Conservation (phyloP, 139 green algal species). For the Eudorina sp. region DNA sequence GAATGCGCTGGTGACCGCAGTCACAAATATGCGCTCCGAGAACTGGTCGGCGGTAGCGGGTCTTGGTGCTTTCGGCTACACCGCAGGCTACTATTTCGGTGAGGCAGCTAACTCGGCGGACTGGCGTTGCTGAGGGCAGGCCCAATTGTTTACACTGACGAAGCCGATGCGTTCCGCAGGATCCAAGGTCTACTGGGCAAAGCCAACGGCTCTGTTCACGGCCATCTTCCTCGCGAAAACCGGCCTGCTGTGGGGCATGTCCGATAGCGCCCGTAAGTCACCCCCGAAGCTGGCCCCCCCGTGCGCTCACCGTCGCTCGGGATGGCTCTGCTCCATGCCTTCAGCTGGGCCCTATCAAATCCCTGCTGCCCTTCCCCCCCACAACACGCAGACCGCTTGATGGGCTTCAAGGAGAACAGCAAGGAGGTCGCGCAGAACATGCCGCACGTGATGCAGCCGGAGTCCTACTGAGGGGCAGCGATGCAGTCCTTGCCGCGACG, state of each 20-base stretch:
- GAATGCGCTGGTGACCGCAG: too few species aligned
- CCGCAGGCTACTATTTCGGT: constrained; percentile 58
- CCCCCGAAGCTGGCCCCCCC: neutral
- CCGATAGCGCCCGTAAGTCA: constrained; percentile 55
- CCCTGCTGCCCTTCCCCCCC: too few species aligned
- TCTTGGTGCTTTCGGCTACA: constrained; percentile 42
- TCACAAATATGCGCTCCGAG: constrained; percentile 56
- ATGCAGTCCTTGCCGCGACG: too few species aligned
- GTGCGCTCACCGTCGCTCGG: too few species aligned
- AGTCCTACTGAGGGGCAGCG: constrained; percentile 49
- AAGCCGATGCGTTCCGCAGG: constrained; percentile 22
- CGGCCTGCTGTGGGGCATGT: constrained; percentile 50
- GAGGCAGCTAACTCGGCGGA: neutral
- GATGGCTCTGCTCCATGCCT: neutral
- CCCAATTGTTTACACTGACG: neutral
- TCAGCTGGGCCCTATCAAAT: neutral
- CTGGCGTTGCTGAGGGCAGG: too few species aligned
- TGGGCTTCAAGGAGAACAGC: constrained; percentile 65
- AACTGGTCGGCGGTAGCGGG: constrained; percentile 55
- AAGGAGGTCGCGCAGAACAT: constrained; percentile 52
- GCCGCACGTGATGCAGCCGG: constrained; percentile 44
- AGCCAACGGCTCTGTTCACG: constrained; percentile 52
- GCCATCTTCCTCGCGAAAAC: constrained; percentile 51
- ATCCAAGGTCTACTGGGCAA: constrained; percentile 56
- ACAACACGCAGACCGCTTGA: constrained; percentile 62